Evolutionary conservation across 306 rosid genomes (phyloP).

Genomic region (Arachis hypogaea): DNA sequence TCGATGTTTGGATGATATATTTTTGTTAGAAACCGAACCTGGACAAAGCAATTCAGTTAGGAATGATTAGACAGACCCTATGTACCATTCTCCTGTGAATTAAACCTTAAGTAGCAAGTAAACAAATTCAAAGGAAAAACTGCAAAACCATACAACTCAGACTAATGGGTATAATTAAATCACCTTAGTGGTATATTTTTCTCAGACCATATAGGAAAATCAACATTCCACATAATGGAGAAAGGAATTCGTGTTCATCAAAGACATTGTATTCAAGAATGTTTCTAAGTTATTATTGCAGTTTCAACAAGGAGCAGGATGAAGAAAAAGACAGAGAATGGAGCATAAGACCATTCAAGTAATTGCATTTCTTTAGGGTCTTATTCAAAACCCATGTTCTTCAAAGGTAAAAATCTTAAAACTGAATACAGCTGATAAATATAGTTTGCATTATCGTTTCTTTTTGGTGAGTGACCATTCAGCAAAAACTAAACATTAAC

Average conservation of each 20-base stretch:
- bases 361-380: constrained; percentile 10
- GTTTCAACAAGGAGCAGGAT: background rate
- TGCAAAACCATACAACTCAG: constrained; percentile 12
- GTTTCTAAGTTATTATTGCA: background rate
- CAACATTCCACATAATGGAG: background rate
- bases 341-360: background rate
- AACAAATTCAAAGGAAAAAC: constrained; percentile 1
- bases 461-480: constrained; percentile 2
- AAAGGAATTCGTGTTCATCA: constrained; percentile 11
- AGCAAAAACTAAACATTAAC: constrained; percentile 16
- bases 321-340: background rate
- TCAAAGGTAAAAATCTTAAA: background rate
- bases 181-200: background rate
- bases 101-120: background rate
- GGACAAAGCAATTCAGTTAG: constrained; percentile 37
- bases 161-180: background rate
- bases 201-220: constrained; percentile 30
- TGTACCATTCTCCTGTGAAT: background rate
- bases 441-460: background rate
- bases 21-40: constrained; percentile 97
- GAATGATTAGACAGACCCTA: constrained; percentile 3
- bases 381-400: background rate
- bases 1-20: constrained; percentile 98
- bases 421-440: background rate
- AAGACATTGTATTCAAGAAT: background rate